These are phyloP conservation scores for Globisporangium takayamanum DNA, from an alignment of 352 stramenopile species.

Conservation along the genomic window DNA sequence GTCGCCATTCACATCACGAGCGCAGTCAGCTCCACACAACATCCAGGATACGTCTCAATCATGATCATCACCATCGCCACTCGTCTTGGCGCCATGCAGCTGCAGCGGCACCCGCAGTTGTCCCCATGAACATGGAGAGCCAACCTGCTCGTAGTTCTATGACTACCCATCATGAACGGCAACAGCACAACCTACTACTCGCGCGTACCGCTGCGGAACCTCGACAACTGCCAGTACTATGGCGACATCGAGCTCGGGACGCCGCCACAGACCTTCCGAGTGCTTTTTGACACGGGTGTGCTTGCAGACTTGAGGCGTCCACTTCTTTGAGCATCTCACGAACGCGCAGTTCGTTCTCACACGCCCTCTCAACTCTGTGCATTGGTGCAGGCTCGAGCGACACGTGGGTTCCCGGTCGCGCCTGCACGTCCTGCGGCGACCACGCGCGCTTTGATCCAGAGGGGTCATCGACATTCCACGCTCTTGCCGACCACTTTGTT, in stretches of 20 bases:
- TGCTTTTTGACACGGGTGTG: slow-evolving; percentile 28
- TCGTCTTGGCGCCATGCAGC: neutral
- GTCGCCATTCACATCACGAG: neutral
- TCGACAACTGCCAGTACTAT: slow-evolving; percentile 27
- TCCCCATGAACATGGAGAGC: slow-evolving; percentile 7
- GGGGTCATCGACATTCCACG: slow-evolving; percentile 24
- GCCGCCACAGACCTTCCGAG: slow-evolving; percentile 26
- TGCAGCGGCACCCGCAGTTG: neutral
- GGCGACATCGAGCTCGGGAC: slow-evolving; percentile 21
- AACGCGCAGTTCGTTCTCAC: neutral
- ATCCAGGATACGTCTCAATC: neutral
- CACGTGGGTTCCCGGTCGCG: slow-evolving; percentile 22
- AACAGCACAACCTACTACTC: slow-evolving; percentile 1
- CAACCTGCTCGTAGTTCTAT: neutral
- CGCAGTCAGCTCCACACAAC: neutral
- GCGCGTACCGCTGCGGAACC: slow-evolving; percentile 17
- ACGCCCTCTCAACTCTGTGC: neutral
- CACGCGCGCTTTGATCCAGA: slow-evolving; percentile 33
- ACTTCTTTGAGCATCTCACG: neutral
- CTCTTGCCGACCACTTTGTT: slow-evolving; percentile 20
- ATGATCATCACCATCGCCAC: neutral
- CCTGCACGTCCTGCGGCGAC: slow-evolving; percentile 51
- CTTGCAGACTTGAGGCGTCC: neutral
- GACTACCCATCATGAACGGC: too few species aligned
- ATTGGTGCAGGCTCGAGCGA: slow-evolving; percentile 26